phyloP scores from a whole-genome alignment of 768 basidiomycete species.

The Melanogaster broomeanus region DNA sequence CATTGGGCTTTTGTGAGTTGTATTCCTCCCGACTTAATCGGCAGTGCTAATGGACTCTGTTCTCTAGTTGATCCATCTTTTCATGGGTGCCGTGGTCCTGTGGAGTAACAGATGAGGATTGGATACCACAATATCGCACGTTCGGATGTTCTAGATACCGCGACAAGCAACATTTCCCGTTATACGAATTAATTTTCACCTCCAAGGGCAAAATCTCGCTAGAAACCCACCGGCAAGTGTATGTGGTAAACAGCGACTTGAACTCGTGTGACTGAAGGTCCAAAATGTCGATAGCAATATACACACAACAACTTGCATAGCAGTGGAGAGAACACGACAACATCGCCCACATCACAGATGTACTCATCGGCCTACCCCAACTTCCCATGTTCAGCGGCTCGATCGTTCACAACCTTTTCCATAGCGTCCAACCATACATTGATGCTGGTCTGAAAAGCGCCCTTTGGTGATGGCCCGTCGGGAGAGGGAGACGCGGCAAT shows the following conservation, averaged over 20 bases:
- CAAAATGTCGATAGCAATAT: not conserved
- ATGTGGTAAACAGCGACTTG: no score
- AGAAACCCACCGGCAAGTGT: no score
- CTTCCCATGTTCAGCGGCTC: slow-evolving; percentile 52
- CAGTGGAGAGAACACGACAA: not conserved
- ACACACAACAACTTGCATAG: no score
- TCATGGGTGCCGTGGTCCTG: slow-evolving; percentile 4
- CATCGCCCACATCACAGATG: not conserved
- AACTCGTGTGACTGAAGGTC: not conserved
- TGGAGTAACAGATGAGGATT: not conserved
- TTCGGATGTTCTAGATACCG: not conserved
- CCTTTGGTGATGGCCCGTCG: slow-evolving; percentile 5
- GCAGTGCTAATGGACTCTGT: not conserved
- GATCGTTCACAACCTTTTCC: slow-evolving; percentile 68
- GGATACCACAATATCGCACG: slow-evolving; percentile 4
- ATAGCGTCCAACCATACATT: slow-evolving; percentile 85
- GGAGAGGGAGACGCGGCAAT: not conserved
- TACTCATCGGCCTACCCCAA: slow-evolving; percentile 31
- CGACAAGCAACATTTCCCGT: not conserved
- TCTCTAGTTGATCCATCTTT: slow-evolving; percentile 26
- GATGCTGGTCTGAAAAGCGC: slow-evolving; percentile 37
- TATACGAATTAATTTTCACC: not conserved
- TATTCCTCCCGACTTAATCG: not conserved
- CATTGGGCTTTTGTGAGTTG: slow-evolving; percentile 25
- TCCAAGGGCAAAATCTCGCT: not conserved